Conservation (phyloP, 2,329 filamentous ascomycete species). For the Penicillium polonicum region DNA sequence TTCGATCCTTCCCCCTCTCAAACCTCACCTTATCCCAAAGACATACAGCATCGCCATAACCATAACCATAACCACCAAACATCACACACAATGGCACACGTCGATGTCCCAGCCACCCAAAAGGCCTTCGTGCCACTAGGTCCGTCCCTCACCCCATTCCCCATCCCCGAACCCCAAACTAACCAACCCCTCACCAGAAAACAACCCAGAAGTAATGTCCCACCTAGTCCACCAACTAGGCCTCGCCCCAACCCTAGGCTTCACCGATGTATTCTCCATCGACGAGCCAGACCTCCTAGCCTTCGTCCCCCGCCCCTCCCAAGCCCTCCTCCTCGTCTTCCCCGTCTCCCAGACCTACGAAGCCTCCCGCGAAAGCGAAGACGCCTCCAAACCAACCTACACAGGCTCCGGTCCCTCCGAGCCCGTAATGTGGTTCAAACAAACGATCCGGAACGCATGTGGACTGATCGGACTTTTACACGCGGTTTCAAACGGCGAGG, state of each 20-base stretch:
- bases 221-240: conserved; percentile 78
- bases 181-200: conserved; percentile 47
- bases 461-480: conserved; percentile 87
- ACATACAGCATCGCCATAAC: background rate
- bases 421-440: conserved; percentile 87
- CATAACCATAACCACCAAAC: background rate
- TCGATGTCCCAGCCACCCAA: conserved; percentile 39
- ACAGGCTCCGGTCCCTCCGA: conserved; percentile 65
- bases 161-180: conserved; percentile 4
- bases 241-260: conserved; percentile 69
- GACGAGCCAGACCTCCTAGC: conserved; percentile 79
- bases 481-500: conserved; percentile 73
- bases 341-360: conserved; percentile 80
- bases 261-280: conserved; percentile 91
- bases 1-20: background rate
- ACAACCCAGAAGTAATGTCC: conserved; percentile 87
- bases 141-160: conserved; percentile 20
- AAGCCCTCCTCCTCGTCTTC: conserved; percentile 89
- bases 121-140: conserved; percentile 52
- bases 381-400: conserved; percentile 64
- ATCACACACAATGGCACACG: conserved; percentile 31
- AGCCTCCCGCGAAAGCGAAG: conserved; percentile 70
- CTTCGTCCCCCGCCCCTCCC: conserved; percentile 83
- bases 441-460: conserved; percentile 92
- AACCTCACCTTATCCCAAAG: background rate